A percentile compares a stretch with the other conserved stretches of the same genome.
Evolutionary conservation across 352 stramenopile genomes (phyloP).

Genomic region (Globisporangium alternatum): DNA sequence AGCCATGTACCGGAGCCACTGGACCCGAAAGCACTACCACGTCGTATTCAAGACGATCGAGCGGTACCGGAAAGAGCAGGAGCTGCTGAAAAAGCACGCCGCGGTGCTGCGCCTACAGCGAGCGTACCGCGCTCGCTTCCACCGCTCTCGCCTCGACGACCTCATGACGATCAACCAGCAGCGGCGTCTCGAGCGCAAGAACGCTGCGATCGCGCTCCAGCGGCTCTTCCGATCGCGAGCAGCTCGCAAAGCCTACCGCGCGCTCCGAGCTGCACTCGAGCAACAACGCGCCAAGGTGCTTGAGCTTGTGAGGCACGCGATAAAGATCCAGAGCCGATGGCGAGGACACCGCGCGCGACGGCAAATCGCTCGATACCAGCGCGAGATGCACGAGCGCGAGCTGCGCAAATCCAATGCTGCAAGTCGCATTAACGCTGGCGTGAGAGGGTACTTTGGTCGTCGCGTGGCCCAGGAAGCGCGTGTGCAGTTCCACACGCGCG

Average conservation of each 20-base stretch:
- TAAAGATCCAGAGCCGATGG: constrained; percentile 70
- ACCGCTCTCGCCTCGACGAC: constrained; percentile 68
- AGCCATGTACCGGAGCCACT: constrained; percentile 60
- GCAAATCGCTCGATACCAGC: constrained; percentile 30
- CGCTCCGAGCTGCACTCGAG: constrained; percentile 43
- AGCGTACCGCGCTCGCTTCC: constrained; percentile 57
- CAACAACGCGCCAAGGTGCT: constrained; percentile 33
- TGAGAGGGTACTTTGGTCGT: constrained; percentile 59
- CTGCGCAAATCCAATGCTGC: constrained; percentile 36
- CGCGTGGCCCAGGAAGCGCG: constrained; percentile 35
- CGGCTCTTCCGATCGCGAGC: constrained; percentile 57
- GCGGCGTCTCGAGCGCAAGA: constrained; percentile 43
- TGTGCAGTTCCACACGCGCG: constrained; percentile 30
- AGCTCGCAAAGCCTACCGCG: constrained; percentile 47
- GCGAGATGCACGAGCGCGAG: constrained; percentile 32
- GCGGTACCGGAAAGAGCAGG: constrained; percentile 51
- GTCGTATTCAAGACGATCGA: constrained; percentile 63
- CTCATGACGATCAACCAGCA: constrained; percentile 65
- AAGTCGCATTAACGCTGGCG: constrained; percentile 60
- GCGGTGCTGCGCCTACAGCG: constrained; percentile 50
- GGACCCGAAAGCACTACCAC: constrained; percentile 40
- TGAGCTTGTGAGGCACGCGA: constrained; percentile 36
- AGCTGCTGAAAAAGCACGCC: constrained; percentile 32
- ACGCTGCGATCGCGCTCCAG: constrained; percentile 55
- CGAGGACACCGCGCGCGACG: constrained; percentile 42